Conservation (phyloP, 345 rosid genomes). For the Noccaea caerulescens region DNA sequence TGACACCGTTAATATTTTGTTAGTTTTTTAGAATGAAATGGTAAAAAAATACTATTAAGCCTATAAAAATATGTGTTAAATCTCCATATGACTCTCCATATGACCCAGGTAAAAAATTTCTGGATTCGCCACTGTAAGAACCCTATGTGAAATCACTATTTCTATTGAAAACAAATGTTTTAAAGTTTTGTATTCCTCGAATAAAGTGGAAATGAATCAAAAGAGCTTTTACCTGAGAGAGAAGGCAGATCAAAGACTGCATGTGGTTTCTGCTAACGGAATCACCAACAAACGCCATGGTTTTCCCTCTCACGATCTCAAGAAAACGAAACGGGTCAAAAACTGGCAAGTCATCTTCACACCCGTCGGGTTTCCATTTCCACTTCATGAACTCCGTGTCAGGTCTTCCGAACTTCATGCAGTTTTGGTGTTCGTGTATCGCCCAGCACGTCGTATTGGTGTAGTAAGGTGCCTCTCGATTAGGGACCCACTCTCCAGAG, state of each 20-base stretch:
- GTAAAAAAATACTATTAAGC: too few relatives aligned
- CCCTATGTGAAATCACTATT: neutral
- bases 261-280: slow-evolving; percentile 90
- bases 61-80: too few relatives aligned
- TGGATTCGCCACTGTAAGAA: neutral
- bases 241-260: slow-evolving; percentile 96
- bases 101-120: too few relatives aligned
- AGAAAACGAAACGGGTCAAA: slow-evolving; percentile 77
- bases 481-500: slow-evolving; percentile 83
- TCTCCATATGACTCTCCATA: too few relatives aligned
- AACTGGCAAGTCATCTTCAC: slow-evolving; percentile 56
- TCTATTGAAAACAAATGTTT: neutral
- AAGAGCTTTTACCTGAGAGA: slow-evolving; percentile 62
- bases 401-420: slow-evolving; percentile 86
- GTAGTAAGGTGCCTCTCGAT: slow-evolving; percentile 79
- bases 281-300: slow-evolving; percentile 89
- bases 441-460: slow-evolving; percentile 91
- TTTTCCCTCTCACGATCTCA: slow-evolving; percentile 69
- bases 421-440: slow-evolving; percentile 94
- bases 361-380: slow-evolving; percentile 87
- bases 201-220: too few relatives aligned
- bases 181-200: too few relatives aligned
- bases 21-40: too few relatives aligned
- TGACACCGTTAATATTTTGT: too few relatives aligned
- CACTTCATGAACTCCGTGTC: slow-evolving; percentile 73